Conservation (phyloP, 2,329 filamentous ascomycete genomes). For the Ophiostoma australiae region DNA sequence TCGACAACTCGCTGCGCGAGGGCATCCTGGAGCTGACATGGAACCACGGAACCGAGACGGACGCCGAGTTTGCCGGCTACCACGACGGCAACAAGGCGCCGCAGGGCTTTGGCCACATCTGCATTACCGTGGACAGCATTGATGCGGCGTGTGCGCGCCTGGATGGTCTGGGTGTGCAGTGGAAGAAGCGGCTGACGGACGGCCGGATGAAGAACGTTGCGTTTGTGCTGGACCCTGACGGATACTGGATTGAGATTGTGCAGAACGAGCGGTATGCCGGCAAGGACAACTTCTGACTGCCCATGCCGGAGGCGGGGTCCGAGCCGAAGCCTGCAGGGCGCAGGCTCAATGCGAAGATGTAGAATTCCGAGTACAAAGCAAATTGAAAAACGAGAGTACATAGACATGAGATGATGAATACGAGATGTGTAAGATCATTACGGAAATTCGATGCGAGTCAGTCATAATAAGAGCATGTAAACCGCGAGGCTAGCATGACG, state of each 20-base stretch:
- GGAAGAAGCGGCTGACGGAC: conserved; percentile 94
- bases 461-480: background rate
- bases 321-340: background rate
- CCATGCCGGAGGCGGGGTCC: background rate
- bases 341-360: background rate
- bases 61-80: conserved; percentile 69
- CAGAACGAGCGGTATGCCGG: conserved; percentile 68
- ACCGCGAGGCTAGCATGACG: no score
- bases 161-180: conserved; percentile 73
- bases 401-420: background rate
- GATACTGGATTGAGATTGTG: conserved; percentile 75
- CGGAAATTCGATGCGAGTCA: background rate
- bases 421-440: background rate
- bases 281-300: conserved; percentile 45
- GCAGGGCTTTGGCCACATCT: conserved; percentile 92
- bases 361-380: conserved; percentile 17
- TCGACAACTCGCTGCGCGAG: conserved; percentile 52
- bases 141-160: conserved; percentile 82
- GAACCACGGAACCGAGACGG: conserved; percentile 78
- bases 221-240: conserved; percentile 83
- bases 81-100: conserved; percentile 89
- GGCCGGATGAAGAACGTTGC: conserved; percentile 91
- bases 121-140: conserved; percentile 81
- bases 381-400: background rate
- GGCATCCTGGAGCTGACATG: conserved; percentile 87